Percentiles rank a stretch among this genome's conserved stretches.
Evolutionary conservation across 495 filamentous ascomycete species (phyloP).

Genomic region (Lepraria neglecta): DNA sequence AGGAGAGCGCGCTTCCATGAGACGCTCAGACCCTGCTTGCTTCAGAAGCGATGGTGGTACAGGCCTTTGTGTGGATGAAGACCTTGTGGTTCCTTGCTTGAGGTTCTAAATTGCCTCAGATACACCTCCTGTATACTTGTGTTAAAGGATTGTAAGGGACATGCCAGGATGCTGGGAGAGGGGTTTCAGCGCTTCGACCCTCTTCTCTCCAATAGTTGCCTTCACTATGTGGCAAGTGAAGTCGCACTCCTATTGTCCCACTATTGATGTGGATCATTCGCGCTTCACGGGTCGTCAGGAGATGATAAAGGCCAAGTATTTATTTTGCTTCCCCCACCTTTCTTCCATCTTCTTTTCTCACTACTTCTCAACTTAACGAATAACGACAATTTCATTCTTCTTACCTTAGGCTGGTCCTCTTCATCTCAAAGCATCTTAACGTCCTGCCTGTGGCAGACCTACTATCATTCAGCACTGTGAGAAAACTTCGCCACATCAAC

Average conservation of each 20-base stretch:
- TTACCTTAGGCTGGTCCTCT: slow-evolving; percentile 21
- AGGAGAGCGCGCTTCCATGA: not conserved
- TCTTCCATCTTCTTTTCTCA: slow-evolving; percentile 3
- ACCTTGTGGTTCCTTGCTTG: not conserved
- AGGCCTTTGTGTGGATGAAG: slow-evolving; percentile 1
- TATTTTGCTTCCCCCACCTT: not conserved
- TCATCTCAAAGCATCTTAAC: slow-evolving; percentile 1
- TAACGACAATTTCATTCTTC: slow-evolving; percentile 8
- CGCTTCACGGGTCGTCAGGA: not conserved
- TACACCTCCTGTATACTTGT: not conserved
- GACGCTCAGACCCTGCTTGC: not conserved
- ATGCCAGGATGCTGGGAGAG: not conserved
- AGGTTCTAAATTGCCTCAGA: not conserved
- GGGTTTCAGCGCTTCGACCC: not conserved
- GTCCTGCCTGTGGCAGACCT: slow-evolving; percentile 24
- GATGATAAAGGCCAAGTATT: slow-evolving; percentile 3
- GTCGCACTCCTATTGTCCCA: slow-evolving; percentile 1
- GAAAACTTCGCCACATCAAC: not conserved
- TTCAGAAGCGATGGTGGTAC: not conserved
- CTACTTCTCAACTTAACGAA: not conserved
- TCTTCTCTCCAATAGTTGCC: slow-evolving; percentile 11
- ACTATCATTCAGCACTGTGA: slow-evolving; percentile 7
- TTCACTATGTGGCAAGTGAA: slow-evolving; percentile 3
- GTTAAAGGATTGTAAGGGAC: not conserved
- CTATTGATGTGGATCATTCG: not conserved